phyloP scores from a whole-genome alignment of 2,329 filamentous ascomycete genomes.

The Diaporthe sp. region DNA sequence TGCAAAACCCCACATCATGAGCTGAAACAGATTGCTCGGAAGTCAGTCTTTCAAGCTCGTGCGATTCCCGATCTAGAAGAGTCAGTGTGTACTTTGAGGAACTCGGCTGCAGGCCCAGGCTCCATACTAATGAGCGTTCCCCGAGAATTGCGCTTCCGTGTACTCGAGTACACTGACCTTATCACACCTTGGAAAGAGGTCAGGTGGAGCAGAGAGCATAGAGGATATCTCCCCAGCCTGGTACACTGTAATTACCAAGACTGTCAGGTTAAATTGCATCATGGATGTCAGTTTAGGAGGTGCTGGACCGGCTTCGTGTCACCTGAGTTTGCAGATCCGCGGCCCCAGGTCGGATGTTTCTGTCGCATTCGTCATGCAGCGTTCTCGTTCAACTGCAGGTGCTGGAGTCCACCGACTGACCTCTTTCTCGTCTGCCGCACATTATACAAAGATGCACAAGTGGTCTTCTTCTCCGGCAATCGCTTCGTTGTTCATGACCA shows the following conservation, averaged over 20 bases:
- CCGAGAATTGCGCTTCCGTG: background rate
- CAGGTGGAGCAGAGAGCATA: background rate
- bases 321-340: background rate
- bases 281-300: background rate
- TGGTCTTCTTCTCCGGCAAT: background rate
- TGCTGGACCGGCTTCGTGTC: background rate
- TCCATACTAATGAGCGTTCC: background rate
- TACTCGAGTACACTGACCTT: background rate
- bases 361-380: background rate
- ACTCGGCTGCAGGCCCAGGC: background rate
- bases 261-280: background rate
- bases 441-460: background rate
- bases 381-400: background rate
- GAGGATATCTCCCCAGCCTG: background rate
- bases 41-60: background rate
- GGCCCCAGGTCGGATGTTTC: background rate
- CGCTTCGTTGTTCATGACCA: background rate
- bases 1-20: background rate
- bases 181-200: constrained; percentile 1
- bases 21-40: background rate
- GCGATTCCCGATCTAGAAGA: background rate
- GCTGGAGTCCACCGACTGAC: background rate
- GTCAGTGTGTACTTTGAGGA: background rate
- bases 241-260: background rate
- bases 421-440: constrained; percentile 7